phyloP scores from a whole-genome alignment of 1,284 basidiomycete genomes.

The Marasmius fiardii region DNA sequence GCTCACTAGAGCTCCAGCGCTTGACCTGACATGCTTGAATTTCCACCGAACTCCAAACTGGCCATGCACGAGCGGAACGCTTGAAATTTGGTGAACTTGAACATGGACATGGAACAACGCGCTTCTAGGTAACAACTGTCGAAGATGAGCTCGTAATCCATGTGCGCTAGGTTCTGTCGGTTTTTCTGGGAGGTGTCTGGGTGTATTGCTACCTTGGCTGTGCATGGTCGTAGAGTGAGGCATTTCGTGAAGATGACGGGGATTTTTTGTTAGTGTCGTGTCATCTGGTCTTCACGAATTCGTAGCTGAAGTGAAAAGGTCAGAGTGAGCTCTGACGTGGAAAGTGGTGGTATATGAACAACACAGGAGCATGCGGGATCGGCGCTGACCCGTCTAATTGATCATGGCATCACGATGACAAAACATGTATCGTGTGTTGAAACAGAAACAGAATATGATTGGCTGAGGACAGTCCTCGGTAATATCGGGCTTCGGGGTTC shows the following conservation, averaged over 20 bases:
- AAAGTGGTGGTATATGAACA: too few relatives aligned
- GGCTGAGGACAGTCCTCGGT: too few relatives aligned
- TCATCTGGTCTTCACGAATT: too few relatives aligned
- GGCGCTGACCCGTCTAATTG: too few relatives aligned
- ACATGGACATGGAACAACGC: constrained; percentile 67
- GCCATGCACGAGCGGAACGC: constrained; percentile 73
- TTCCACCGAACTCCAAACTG: constrained; percentile 77
- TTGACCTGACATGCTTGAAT: constrained; percentile 57
- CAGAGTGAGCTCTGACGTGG: too few relatives aligned
- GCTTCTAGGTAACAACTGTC: constrained; percentile 52
- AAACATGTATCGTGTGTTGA: too few relatives aligned
- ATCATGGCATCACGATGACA: too few relatives aligned
- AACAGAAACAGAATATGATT: too few relatives aligned
- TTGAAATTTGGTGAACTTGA: constrained; percentile 69
- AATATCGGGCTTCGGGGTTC: too few relatives aligned
- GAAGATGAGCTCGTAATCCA: constrained; percentile 43
- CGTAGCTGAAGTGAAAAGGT: too few relatives aligned
- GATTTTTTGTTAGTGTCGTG: too few relatives aligned
- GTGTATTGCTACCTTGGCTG: background rate
- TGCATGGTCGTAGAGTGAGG: background rate
- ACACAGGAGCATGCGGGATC: too few relatives aligned
- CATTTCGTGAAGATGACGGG: background rate
- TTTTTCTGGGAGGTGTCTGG: background rate
- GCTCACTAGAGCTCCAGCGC: background rate
- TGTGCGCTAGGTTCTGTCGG: constrained; percentile 16